Base-by-base conservation (phyloP, 352 stramenopile genomes). In the Paralagenidium karlingii region DNA sequence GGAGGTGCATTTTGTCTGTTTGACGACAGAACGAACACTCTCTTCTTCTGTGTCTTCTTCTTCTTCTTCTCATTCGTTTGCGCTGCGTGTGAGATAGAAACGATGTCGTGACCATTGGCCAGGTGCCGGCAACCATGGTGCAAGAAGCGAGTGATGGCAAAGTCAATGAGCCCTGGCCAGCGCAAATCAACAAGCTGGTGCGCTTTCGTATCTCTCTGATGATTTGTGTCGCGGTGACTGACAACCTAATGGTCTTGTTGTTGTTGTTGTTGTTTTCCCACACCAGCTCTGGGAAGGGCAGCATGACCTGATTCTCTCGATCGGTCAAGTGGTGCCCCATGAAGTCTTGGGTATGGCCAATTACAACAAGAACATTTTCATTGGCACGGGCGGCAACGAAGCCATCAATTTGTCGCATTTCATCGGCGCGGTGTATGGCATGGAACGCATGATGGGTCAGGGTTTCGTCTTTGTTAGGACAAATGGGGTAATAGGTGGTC, bases 401-500 rank as follows among this genome's bases (percentile, higher is more conserved):
- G 86, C 89, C 0, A 98, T 98, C 59, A 97, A 98, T 68, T 88
- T 98, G 34, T 97, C 85, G 20, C 94, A 98, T 54, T 98, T 98
- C 45, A 97, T 98, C 30, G 94, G 94, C 13, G 94, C 94, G 0
- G 88, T 97, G 3, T 97, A 98, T 58, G 94, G 94, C 24, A 98
- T 98, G 94, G 94, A 98, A 55, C 88, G 87, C 10, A 97, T 98
- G 75, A 98, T 98, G 94, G 94, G n/a, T n/a, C n/a, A n/a, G n/a
- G n/a, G n/a, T n/a, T n/a, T n/a, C n/a, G n/a, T n/a, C n/a, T n/a
- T n/a, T n/a, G n/a, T n/a, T n/a, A n/a, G n/a, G n/a, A n/a, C n/a
- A n/a, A n/a, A n/a, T n/a, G n/a, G n/a, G n/a, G n/a, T n/a, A n/a
- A n/a, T n/a, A n/a, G n/a, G n/a, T n/a, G 45, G 38, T 27, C 24